phyloP scores from a whole-genome alignment of 2,329 filamentous ascomycete species.

The Blastomyces gilchristii region DNA sequence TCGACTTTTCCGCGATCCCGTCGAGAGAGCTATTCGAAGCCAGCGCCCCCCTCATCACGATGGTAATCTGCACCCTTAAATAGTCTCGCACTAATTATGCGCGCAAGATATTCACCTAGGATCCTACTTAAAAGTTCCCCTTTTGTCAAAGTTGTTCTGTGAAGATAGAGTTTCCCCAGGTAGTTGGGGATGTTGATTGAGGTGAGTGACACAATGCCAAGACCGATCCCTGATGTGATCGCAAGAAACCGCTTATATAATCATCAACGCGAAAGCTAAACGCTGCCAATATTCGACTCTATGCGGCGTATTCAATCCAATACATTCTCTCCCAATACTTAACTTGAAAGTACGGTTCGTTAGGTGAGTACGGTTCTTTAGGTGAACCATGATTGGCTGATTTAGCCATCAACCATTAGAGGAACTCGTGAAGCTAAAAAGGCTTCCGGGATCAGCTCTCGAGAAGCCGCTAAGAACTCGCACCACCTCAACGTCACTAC shows the following conservation, averaged over 20 bases:
- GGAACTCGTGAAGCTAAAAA: too few relatives aligned
- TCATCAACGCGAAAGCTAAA: too few relatives aligned
- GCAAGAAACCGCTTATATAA: too few relatives aligned
- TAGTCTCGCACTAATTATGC: background rate
- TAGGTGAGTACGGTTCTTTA: background rate
- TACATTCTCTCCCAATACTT: background rate
- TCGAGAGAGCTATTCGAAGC: background rate
- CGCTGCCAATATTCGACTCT: too few relatives aligned
- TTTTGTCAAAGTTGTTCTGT: background rate
- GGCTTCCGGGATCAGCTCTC: too few relatives aligned
- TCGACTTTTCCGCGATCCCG: background rate
- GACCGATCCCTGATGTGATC: background rate
- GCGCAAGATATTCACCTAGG: background rate
- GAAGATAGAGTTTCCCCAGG: background rate
- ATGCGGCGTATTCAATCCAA: too few relatives aligned
- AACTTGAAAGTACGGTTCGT: background rate
- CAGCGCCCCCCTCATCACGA: background rate
- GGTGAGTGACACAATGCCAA: background rate
- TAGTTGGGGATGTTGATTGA: background rate
- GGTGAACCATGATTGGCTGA: background rate
- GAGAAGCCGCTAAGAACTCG: background rate
- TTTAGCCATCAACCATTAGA: background rate
- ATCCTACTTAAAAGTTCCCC: background rate
- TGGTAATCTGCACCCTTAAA: background rate
- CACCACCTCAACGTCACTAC: background rate